phyloP scores from a whole-genome alignment of 176 grass and related monocot genomes.

The Juncus effusus region DNA sequence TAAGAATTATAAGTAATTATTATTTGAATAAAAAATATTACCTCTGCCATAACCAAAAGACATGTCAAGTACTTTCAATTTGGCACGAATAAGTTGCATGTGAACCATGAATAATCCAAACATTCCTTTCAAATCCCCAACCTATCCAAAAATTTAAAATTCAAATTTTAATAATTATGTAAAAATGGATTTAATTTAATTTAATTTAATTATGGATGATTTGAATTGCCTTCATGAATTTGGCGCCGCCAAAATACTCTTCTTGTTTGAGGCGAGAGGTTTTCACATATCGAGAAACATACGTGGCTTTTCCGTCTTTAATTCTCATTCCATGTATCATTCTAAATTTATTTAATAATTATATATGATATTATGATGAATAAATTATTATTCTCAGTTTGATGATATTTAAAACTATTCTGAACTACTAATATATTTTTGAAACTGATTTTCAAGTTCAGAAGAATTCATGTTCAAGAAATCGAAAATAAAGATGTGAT shows the following conservation, averaged over 20 bases:
- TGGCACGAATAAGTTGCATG: constrained; percentile 58
- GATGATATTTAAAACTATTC: too few species aligned
- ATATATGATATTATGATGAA: too few species aligned
- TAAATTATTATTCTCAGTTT: neutral
- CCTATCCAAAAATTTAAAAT: constrained; percentile 24
- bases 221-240: constrained; percentile 78
- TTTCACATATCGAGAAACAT: constrained; percentile 88
- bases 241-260: constrained; percentile 78
- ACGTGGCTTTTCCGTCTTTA: constrained; percentile 94
- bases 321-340: constrained; percentile 95
- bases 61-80: constrained; percentile 62
- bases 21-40: constrained; percentile 24
- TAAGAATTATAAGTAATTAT: too few species aligned
- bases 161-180: too few species aligned
- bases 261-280: constrained; percentile 92
- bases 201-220: neutral
- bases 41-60: constrained; percentile 74
- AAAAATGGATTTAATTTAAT: too few species aligned
- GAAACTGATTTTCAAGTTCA: too few species aligned
- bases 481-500: too few species aligned
- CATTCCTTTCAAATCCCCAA: constrained; percentile 76
- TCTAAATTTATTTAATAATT: constrained; percentile 34
- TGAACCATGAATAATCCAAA: constrained; percentile 84
- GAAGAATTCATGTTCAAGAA: too few species aligned
- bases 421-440: too few species aligned